Evolutionary conservation across 2,329 filamentous ascomycete genomes (phyloP), one percentile per base, ranked within the genome.

Genomic region (Thelonectria discophora): DNA sequence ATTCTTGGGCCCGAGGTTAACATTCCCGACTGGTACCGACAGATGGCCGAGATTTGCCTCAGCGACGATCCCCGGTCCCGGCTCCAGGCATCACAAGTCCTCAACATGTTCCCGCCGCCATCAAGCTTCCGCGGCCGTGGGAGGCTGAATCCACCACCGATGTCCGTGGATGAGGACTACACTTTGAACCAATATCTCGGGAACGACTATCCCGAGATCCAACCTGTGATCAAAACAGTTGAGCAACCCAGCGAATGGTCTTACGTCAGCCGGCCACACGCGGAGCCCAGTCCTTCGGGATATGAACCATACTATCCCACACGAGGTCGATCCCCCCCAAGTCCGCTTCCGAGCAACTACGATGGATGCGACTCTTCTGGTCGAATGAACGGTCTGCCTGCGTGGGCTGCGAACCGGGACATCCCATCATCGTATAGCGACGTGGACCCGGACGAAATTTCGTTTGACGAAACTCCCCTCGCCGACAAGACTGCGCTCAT

Each of bases 1-100:
- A 80, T 79, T 20, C 78, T 90, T 10, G 78, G 82, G 5, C 73
- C 87, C 6, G 85, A 87, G 51, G 75, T 84, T 11, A 82, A 89
- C 24, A 84, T 96, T 9, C 95, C 95, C 0, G 81, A 83, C 12
- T 98, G 94, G 84, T 98, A 92, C 76, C 86, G 88, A 62, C 82
- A 86, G 15, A 82, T 97, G 50, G 88, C 97, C 39, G 85, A 88
- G 55, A 88, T 88, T 15, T 98, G 94, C 74, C 81, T 98, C 53
- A 90, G 86, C 65, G 84, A 89, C 27, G 84, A 88, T 60, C 94
- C 95, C 7, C 87, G 90, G 58, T 80, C 87, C 56, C 87, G 95
- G 52, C 80, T 88, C 11, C 88, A 92, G 52, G 94, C 95, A 3
- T 87, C 88, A 50, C 84, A 89, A 24, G 82, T 98, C 13, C 80